Evolutionary conservation across 2,329 filamentous ascomycete genomes (phyloP).

Genomic region (Phoma herbarum): DNA sequence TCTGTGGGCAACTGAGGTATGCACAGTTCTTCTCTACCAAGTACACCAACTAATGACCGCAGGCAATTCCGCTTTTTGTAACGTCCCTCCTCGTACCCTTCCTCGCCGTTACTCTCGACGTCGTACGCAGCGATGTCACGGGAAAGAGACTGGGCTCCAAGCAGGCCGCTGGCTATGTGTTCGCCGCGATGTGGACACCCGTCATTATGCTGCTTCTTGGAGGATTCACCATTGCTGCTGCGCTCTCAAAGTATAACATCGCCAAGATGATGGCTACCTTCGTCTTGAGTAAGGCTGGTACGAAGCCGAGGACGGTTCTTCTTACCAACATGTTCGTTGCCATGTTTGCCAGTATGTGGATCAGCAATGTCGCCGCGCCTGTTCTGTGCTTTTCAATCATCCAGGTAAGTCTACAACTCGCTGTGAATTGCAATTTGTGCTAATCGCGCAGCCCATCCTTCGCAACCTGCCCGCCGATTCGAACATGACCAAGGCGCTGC

Average conservation of each 20-base stretch:
- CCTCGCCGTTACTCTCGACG: conserved; percentile 83
- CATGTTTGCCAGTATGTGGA: conserved; percentile 98
- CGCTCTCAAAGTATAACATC: conserved; percentile 95
- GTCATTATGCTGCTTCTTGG: conserved; percentile 98
- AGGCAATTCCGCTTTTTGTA: conserved; percentile 96
- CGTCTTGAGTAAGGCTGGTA: conserved; percentile 94
- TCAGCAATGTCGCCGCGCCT: conserved; percentile 96
- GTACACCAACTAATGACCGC: conserved; percentile 27
- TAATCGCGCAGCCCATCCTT: conserved; percentile 78
- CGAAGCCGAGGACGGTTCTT: conserved; percentile 85
- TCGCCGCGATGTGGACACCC: conserved; percentile 97
- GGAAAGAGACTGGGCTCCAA: conserved; percentile 78
- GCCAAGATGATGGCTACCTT: conserved; percentile 97
- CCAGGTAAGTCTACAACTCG: conserved; percentile 66
- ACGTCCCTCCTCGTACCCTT: conserved; percentile 95
- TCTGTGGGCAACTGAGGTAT: conserved; percentile 93
- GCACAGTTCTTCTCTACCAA: not conserved
- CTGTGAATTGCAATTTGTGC: not conserved
- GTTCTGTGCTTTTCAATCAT: conserved; percentile 98
- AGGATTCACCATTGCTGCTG: conserved; percentile 94
- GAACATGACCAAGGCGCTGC: conserved; percentile 91
- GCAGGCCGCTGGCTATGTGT: conserved; percentile 82
- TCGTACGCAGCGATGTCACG: conserved; percentile 80
- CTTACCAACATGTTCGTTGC: conserved; percentile 99
- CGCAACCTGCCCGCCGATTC: conserved; percentile 91